Base-by-base conservation (phyloP, 257 asterid species). In the Nicotiana benthamiana region DNA sequence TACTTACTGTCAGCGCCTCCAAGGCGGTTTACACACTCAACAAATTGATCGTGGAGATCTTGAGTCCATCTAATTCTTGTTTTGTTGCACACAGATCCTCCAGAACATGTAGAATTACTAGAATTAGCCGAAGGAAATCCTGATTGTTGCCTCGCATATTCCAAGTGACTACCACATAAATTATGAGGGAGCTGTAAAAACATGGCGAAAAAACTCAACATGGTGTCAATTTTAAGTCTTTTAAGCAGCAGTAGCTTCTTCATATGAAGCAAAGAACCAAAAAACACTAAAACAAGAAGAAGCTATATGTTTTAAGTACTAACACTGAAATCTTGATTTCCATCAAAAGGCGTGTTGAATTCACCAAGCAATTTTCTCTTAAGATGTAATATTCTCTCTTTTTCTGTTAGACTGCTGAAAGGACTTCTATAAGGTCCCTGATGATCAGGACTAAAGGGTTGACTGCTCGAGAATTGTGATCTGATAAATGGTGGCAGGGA, bases 11-110 rank as follows among this genome's bases (percentile, higher is more conserved):
- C 48, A 40, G 48, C 48, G 48, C 48, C 48, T 40, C 48, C 48
- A 0, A 40, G 48, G 75, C 87, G 87, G 78, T 88, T 90, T 80
- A 94, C 93, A 54, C 95, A 87, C 83, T 93, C 93, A 30, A 93
- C 97, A 26, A 94, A 94, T 70, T 92, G 87, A 79, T 94, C 94
- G 56, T 94, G 98, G 60, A 94, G 97, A 70, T 93, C 97, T 54
- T 87, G 97, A 75, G 96, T 94, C 98, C 98, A 94, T 81, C 98
- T 87, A 48, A 94, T 94, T 53, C 97, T 83, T 9, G 90, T 82
- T 88, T 94, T 94, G 68, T 74, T 83, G 4, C 92, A 83, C 61
- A 89, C 82, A 48, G 62, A 84, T 61, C 84, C 75, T 26, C 82
- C 87, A 53, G 83, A 36, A 4, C 89, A 83, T 56, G 80, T 72